Conservation (phyloP, 2,329 filamentous ascomycete species). For the Diaporthe amygdali region DNA sequence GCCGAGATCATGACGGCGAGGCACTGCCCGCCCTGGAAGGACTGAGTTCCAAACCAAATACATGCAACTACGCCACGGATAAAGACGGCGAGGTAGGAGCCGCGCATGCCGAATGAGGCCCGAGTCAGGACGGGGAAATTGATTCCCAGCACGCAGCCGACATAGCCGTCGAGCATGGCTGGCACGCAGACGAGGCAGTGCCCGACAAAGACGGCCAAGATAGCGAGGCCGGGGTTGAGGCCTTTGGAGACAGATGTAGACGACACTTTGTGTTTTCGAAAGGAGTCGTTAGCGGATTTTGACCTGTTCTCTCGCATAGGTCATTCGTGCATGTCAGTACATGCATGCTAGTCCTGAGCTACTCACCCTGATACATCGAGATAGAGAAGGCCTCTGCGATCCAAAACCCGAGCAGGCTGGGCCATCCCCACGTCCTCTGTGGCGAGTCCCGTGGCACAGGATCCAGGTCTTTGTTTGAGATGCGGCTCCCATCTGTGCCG, state of each 20-base stretch:
- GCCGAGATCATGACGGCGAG: conserved; percentile 48
- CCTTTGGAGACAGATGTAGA: conserved; percentile 13
- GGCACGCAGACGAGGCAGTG: conserved; percentile 62
- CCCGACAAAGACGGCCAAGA: conserved; percentile 50
- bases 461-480: conserved; percentile 12
- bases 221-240: conserved; percentile 13
- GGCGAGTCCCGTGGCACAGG: conserved; percentile 9
- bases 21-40: conserved; percentile 64
- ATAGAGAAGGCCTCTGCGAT: conserved; percentile 18
- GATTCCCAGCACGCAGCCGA: conserved; percentile 49
- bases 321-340: neutral
- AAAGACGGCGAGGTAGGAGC: conserved; percentile 42
- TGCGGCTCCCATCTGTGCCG: neutral
- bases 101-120: conserved; percentile 51
- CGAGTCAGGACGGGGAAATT: conserved; percentile 52
- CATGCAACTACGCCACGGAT: conserved; percentile 50
- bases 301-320: neutral
- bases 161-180: conserved; percentile 54
- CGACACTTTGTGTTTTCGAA: neutral
- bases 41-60: conserved; percentile 70
- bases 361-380: conserved; percentile 17
- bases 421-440: conserved; percentile 16
- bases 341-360: neutral
- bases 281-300: neutral
- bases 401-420: conserved; percentile 14